phyloP scores from a whole-genome alignment of 495 filamentous ascomycete species.

The Aspergillus nidulans region DNA sequence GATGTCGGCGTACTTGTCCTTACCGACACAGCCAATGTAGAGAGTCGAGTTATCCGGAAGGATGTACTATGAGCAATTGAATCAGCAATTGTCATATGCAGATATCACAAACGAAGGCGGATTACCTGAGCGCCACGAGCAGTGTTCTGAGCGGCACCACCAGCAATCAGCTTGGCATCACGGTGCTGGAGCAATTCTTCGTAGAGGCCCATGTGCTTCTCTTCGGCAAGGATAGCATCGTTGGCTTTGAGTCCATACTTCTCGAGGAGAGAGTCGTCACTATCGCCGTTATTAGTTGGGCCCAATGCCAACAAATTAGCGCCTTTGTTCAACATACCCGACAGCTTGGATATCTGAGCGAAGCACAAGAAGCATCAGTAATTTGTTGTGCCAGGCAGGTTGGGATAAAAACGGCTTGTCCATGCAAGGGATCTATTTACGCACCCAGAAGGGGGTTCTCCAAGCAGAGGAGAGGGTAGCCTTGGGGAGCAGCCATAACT shows the following conservation, averaged over 20 bases:
- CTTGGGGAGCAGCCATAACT: conserved; percentile 63
- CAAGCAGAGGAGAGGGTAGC: conserved; percentile 81
- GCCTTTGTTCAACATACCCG: conserved; percentile 49
- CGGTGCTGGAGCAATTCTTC: conserved; percentile 78
- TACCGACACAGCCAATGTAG: conserved; percentile 89
- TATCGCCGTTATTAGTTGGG: conserved; percentile 9
- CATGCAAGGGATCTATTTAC: conserved; percentile 25
- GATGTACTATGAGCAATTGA: conserved; percentile 61
- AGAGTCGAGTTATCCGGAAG: conserved; percentile 80
- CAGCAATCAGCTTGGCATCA: conserved; percentile 89
- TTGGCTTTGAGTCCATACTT: conserved; percentile 93
- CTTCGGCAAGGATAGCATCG: conserved; percentile 94
- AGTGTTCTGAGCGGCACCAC: conserved; percentile 97
- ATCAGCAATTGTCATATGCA: background rate
- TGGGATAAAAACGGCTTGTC: background rate
- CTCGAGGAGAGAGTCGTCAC: conserved; percentile 69
- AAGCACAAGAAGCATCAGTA: conserved; percentile 20
- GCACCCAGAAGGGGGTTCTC: conserved; percentile 95
- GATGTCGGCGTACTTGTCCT: conserved; percentile 84
- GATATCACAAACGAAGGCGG: background rate
- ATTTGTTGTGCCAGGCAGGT: background rate
- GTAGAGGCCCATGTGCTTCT: conserved; percentile 82
- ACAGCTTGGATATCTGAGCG: conserved; percentile 81
- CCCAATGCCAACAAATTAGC: background rate
- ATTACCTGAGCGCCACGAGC: conserved; percentile 85